Percentiles rank a stretch among this genome's conserved stretches.
These are phyloP conservation scores for Metschnikowia orientalis DNA, from an alignment of 805 yeast genomes.

Conservation along the genomic window DNA sequence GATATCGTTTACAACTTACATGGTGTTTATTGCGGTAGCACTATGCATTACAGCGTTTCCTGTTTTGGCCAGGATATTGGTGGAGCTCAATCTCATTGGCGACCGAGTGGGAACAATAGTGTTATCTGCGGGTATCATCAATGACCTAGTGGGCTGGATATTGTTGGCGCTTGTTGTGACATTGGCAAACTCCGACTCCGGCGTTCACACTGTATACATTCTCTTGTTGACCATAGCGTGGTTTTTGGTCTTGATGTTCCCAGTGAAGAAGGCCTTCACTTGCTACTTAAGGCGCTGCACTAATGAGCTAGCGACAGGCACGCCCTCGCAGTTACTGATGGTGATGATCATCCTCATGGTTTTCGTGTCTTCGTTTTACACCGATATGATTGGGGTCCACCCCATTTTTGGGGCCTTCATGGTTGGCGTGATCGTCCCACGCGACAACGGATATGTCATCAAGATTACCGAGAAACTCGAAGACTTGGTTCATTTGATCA, in stretches of 20 bases:
- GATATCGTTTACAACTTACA: constrained; percentile 63
- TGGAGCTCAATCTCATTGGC: constrained; percentile 64
- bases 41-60: constrained; percentile 85
- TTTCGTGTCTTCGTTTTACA: constrained; percentile 67
- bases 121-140: constrained; percentile 78
- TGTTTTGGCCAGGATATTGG: constrained; percentile 71
- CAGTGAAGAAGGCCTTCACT: constrained; percentile 48
- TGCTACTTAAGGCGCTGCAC: constrained; percentile 43
- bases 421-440: constrained; percentile 70
- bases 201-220: constrained; percentile 66
- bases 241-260: constrained; percentile 57
- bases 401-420: constrained; percentile 84
- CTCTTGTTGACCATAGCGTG: constrained; percentile 64
- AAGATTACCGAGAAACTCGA: constrained; percentile 70
- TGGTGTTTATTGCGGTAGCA: constrained; percentile 81
- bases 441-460: constrained; percentile 70
- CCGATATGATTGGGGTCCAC: constrained; percentile 82
- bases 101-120: constrained; percentile 69
- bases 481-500: constrained; percentile 65
- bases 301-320: constrained; percentile 54
- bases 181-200: constrained; percentile 66
- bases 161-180: constrained; percentile 72
- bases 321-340: constrained; percentile 59
- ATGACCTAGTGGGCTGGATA: constrained; percentile 80
- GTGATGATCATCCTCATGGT: constrained; percentile 52